Evolutionary conservation across 2,329 filamentous ascomycete species (phyloP).

Genomic region (Aspergillus neoniger): DNA sequence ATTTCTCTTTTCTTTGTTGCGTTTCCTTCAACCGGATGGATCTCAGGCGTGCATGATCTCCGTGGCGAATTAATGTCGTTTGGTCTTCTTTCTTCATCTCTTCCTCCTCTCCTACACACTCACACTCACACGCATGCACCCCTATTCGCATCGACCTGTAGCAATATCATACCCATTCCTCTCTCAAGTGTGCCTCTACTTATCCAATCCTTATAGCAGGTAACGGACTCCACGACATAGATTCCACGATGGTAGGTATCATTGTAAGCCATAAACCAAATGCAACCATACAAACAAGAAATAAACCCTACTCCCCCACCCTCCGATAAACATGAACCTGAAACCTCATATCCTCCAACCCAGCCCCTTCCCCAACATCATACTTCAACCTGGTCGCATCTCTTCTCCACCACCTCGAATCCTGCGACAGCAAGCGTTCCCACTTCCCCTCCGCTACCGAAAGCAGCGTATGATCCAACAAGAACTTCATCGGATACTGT

Average conservation of each 20-base stretch:
- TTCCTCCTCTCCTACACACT: conserved; percentile 1
- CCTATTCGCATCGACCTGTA: conserved; percentile 22
- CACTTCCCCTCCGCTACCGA: conserved; percentile 57
- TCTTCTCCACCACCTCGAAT: conserved; percentile 84
- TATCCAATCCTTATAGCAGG: neutral
- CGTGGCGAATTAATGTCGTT: conserved; percentile 30
- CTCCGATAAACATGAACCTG: conserved; percentile 80
- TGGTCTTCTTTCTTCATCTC: conserved; percentile 23
- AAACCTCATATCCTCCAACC: conserved; percentile 91
- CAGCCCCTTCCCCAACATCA: conserved; percentile 82
- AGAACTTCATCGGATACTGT: conserved; percentile 91
- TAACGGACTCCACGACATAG: too few relatives aligned
- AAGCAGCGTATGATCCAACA: conserved; percentile 79
- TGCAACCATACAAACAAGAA: neutral
- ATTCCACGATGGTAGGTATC: conserved; percentile 5
- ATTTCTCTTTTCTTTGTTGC: conserved; percentile 16
- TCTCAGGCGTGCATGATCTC: conserved; percentile 33
- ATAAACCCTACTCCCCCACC: conserved; percentile 19
- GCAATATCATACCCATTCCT: conserved; percentile 32
- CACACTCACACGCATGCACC: conserved; percentile 17
- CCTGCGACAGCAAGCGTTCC: conserved; percentile 73
- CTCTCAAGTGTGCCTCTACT: conserved; percentile 14
- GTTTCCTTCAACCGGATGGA: conserved; percentile 19
- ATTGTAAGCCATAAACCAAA: conserved; percentile 1
- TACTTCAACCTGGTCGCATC: conserved; percentile 65